Evolutionary conservation across 768 basidiomycete species (phyloP).

Genomic region (Xerocomellus intermedius): DNA sequence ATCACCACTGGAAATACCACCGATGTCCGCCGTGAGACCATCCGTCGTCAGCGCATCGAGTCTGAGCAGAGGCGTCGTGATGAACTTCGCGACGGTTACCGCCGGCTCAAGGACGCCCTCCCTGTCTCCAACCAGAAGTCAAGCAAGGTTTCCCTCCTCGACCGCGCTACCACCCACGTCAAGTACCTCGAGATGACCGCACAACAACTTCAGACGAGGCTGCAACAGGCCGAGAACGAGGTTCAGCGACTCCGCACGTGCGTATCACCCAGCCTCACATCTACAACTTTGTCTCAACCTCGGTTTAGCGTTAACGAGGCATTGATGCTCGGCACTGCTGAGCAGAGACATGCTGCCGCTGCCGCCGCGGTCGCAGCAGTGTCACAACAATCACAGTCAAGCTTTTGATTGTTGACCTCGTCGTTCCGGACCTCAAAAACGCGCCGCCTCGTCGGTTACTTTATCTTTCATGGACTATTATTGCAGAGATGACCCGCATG

Average conservation of each 20-base stretch:
- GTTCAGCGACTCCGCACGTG: constrained; percentile 72
- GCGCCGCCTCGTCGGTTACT: constrained; percentile 31
- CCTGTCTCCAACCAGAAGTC: constrained; percentile 91
- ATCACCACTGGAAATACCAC: constrained; percentile 43
- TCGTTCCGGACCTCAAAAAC: constrained; percentile 23
- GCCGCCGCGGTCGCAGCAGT: constrained; percentile 57
- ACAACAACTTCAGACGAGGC: constrained; percentile 68
- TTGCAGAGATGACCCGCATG: constrained; percentile 39
- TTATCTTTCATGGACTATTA: constrained; percentile 39
- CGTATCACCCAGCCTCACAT: constrained; percentile 13
- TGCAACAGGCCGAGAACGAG: constrained; percentile 78
- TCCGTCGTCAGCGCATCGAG: constrained; percentile 90
- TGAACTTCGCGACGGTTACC: constrained; percentile 90
- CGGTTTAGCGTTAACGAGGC: constrained; percentile 73
- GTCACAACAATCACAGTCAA: constrained; percentile 39
- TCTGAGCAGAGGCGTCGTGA: constrained; percentile 90
- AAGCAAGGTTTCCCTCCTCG: constrained; percentile 87
- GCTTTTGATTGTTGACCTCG: constrained; percentile 44
- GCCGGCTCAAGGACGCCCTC: constrained; percentile 85
- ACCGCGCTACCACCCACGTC: constrained; percentile 86
- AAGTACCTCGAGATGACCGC: constrained; percentile 82
- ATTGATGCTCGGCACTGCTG: constrained; percentile 81
- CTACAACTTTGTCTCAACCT: neutral
- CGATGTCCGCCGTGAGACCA: constrained; percentile 83
- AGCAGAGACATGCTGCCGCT: constrained; percentile 61